These are phyloP conservation scores for Chlorella sp. DNA, from an alignment of 139 green algal species.

Conservation along the genomic window DNA sequence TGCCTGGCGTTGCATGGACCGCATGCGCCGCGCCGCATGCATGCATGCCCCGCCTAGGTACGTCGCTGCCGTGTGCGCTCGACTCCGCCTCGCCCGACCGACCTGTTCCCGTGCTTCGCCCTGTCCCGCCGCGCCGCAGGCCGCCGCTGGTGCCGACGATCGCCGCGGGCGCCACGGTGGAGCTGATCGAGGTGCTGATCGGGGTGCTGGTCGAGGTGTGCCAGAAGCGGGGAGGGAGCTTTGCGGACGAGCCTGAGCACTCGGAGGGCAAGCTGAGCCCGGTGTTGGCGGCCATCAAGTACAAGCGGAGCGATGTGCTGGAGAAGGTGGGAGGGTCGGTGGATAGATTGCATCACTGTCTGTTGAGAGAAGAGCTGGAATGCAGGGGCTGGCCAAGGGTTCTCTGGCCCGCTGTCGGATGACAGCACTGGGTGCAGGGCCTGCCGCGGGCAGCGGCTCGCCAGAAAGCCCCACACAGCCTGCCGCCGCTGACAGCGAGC, in stretches of 20 bases:
- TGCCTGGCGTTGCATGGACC: too few relatives aligned
- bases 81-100: not conserved
- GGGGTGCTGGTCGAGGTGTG: not conserved
- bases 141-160: conserved; percentile 4
- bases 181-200: not conserved
- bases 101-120: too few relatives aligned
- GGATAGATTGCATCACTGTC: not conserved
- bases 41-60: not conserved
- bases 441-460: too few relatives aligned
- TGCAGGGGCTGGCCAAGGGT: not conserved
- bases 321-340: not conserved
- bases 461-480: not conserved
- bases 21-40: not conserved
- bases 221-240: not conserved
- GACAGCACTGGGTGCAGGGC: not conserved
- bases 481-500: not conserved
- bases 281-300: not conserved
- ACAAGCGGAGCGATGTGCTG: not conserved
- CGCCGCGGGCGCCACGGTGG: not conserved
- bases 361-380: not conserved
- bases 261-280: not conserved
- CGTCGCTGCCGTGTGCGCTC: not conserved
- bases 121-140: not conserved
- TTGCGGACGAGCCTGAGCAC: not conserved
- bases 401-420: not conserved